Evolutionary conservation across 257 asterid genomes (phyloP).

Genomic region (Jasminum sambac): DNA sequence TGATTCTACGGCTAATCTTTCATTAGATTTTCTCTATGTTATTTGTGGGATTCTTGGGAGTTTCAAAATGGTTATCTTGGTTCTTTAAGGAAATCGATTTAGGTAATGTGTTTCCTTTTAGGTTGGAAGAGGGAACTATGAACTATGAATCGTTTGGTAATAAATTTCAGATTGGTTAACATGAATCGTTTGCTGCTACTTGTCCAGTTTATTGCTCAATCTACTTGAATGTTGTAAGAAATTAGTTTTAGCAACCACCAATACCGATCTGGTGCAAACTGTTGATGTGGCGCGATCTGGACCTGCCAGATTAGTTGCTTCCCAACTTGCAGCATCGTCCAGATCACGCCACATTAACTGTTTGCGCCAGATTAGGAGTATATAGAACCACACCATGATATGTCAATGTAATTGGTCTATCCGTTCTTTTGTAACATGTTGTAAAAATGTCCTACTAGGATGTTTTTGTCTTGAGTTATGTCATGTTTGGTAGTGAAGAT

Average conservation of each 20-base stretch:
- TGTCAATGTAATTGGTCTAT: background rate
- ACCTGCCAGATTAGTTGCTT: no score
- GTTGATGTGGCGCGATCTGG: no score
- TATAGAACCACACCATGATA: background rate
- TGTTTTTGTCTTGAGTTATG: background rate
- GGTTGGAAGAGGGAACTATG: background rate
- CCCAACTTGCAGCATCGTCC: no score
- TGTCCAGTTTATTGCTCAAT: no score
- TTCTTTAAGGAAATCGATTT: background rate
- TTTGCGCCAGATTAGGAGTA: no score
- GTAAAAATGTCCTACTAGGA: background rate
- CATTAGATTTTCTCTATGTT: no score
- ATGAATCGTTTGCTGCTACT: background rate
- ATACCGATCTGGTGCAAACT: no score
- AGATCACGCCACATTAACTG: no score
- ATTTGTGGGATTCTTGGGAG: background rate
- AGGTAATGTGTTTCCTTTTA: background rate
- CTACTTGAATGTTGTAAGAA: no score
- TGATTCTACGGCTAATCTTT: background rate
- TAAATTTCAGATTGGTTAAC: background rate
- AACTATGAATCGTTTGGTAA: background rate
- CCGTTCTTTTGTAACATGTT: background rate
- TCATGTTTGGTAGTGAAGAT: background rate
- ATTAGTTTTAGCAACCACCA: no score
- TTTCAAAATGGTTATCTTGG: background rate